Percentiles rank a stretch among this genome's conserved stretches.
These are phyloP conservation scores for Aspergillus sp. DNA, from an alignment of 2,329 filamentous ascomycete species.

Conservation along the genomic window DNA sequence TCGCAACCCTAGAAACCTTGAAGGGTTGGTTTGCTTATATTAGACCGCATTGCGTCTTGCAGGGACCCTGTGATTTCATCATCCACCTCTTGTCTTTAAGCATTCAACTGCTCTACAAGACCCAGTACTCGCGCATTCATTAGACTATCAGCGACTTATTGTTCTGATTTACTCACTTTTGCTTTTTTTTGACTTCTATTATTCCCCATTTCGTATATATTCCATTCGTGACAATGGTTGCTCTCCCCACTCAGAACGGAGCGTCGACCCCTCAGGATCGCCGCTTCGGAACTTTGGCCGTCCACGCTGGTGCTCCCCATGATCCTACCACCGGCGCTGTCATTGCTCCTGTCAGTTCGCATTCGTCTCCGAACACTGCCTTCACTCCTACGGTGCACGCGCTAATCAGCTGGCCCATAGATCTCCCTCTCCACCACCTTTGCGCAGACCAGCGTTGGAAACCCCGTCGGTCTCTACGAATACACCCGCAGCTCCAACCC, in stretches of 20 bases:
- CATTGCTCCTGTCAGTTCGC: slow-evolving; percentile 70
- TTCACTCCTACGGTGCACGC: neutral
- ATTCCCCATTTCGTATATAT: neutral
- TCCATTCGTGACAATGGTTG: slow-evolving; percentile 26
- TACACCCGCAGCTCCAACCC: slow-evolving; percentile 94
- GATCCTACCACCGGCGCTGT: slow-evolving; percentile 92
- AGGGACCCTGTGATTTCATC: slow-evolving; percentile 1
- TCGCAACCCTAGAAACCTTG: slow-evolving; percentile 2
- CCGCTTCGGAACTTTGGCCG: slow-evolving; percentile 87
- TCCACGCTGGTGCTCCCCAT: slow-evolving; percentile 88
- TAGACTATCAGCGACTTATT: neutral
- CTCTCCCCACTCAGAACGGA: slow-evolving; percentile 28
- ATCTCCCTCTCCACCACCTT: slow-evolving; percentile 97
- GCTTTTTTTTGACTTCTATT: neutral
- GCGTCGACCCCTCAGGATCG: slow-evolving; percentile 68
- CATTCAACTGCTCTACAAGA: neutral
- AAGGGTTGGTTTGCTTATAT: neutral
- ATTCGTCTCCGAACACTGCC: neutral
- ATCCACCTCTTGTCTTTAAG: neutral
- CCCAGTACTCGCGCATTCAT: neutral
- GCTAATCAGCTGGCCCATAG: slow-evolving; percentile 36
- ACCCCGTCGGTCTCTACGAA: slow-evolving; percentile 85
- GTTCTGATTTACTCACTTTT: neutral
- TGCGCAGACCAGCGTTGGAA: slow-evolving; percentile 83
- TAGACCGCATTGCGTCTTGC: neutral